Evolutionary conservation across 1,284 basidiomycete species (phyloP), one percentile per base, ranked within the genome.

Genomic region (Ustilago shanxiensis): DNA sequence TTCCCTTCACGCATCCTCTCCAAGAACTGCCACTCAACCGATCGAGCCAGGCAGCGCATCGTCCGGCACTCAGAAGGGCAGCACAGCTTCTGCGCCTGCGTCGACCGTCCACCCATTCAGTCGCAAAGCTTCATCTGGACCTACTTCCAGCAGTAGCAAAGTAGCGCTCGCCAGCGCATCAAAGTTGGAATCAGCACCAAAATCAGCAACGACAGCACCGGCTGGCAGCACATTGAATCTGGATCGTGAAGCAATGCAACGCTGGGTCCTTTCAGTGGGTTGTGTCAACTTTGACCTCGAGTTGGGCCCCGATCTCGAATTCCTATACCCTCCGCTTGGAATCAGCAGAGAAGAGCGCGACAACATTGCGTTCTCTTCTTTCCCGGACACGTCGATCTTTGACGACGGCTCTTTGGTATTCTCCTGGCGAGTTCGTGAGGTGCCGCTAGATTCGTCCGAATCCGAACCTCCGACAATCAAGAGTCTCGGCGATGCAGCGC

Each of bases 311-410:
- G 91, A 93, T 11, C 89, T 97, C 22, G 90, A 91, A 74, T 90
- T 91, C 59, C 88, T 91, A 72, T 93, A 90, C 83, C 94, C 90
- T 53, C 89, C 89, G 7, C 87, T 90, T 28, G 88, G 87, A 74
- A 88, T 96, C 66, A 90, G 88, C 57, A 89, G 89, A 74, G 88
- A 88, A 44, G 94, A 92, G 86, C 89, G 88, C 71, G 93, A 93
- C 77, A 97, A 95, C 82, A 92, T 97, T 41, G 94, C 95, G 6
- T 98, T 98, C 87, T 95, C 93, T 0, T 91, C 94, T 0, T 95
- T 99, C 82, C 96, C 96, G 0, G 95, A 98, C 82, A 95, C 94
- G 11, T 77, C 84, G 6, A 85, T 86, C 50, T 86, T 85, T 49
- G 81, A 82, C 33, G 77, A 82, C 52, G 84, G 84, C 31, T 77